Conservation (phyloP, 768 basidiomycete species). For the Tulasnella sp. region DNA sequence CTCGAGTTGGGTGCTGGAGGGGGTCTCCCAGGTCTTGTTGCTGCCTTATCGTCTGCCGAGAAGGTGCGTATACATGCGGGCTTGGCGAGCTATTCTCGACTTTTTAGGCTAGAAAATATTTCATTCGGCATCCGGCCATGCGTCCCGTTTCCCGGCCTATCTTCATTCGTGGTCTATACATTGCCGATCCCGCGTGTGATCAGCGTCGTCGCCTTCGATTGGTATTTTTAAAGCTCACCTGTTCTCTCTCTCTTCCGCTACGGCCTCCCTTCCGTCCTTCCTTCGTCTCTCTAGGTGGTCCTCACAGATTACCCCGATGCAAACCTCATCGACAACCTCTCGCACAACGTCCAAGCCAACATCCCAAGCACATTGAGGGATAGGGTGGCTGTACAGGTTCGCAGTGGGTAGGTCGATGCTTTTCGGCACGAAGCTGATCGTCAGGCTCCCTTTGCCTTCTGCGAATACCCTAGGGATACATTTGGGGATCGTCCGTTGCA, state of each 20-base stretch:
- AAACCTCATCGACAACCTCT: slow-evolving; percentile 60
- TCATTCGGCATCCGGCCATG: too few relatives aligned
- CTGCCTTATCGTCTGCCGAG: slow-evolving; percentile 53
- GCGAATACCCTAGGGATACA: slow-evolving; percentile 47
- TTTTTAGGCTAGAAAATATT: too few relatives aligned
- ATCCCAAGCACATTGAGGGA: slow-evolving; percentile 23
- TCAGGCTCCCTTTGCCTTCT: neutral
- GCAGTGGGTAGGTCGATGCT: slow-evolving; percentile 28
- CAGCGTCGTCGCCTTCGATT: too few relatives aligned
- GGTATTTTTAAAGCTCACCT: too few relatives aligned
- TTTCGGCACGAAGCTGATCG: slow-evolving; percentile 4
- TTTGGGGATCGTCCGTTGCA: slow-evolving; percentile 57
- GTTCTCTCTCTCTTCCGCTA: too few relatives aligned
- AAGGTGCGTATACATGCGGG: slow-evolving; percentile 35
- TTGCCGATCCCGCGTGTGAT: too few relatives aligned
- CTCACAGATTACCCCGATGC: slow-evolving; percentile 89
- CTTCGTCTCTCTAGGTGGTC: slow-evolving; percentile 42
- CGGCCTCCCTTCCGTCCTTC: too few relatives aligned
- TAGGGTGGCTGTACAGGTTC: slow-evolving; percentile 27
- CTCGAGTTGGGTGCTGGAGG: slow-evolving; percentile 93
- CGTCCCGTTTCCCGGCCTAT: too few relatives aligned
- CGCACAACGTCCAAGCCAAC: slow-evolving; percentile 54
- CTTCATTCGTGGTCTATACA: too few relatives aligned
- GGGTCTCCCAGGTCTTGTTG: slow-evolving; percentile 71
- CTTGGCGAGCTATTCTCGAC: neutral